Evolutionary conservation across 176 grass and related monocot genomes (phyloP), one percentile per base, ranked within the genome.

Genomic region (Guadua angustifolia): DNA sequence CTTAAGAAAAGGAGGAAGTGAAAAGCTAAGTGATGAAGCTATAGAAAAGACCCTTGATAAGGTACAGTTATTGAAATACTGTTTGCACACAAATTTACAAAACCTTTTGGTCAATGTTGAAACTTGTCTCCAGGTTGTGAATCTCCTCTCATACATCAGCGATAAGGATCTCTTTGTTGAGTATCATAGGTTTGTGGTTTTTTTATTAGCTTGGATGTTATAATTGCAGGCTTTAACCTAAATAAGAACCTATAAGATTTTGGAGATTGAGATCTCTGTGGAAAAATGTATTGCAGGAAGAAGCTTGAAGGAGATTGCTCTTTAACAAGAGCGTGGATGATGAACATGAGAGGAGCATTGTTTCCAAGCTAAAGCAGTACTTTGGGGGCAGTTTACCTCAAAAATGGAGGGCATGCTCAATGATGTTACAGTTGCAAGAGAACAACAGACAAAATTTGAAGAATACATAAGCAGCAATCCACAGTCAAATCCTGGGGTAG

Each of bases 361-460:
- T 94, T 70, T 87, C 87, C 73, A 92, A 90, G 81, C 73, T 94
- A 51, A 94, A 92, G 66, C 87, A 88, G 38, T 88, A 90, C 70
- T 94, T 79, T 19, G 89, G 92, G 92, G 89, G 32, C 87, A 90
- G 10, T 92, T 94, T 84, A 92, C 92, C 9, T 83, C 44, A 38
- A 93, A 93, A 71, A 93, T 93, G 91, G 88, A 88, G 80, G 55
- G 78, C 25, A 94, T 94, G 92, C 36, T 94, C 25, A 80, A 7
- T 51, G 89, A 94, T 80, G 39, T 94, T 18, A 19, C 81, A 29
- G 39, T 82, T 69, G 77, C 89, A 85, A 89, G 84, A 80, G 89
- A 94, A 66, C 53, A 85, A 10, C 87, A 88, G 58, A 84, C 66
- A 43, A 29, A 16, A 0, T 91, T 94, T 82, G 92, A 91, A 21